phyloP scores from a whole-genome alignment of 148 eudicot genomes.

The Tetragonia tetragonoides region DNA sequence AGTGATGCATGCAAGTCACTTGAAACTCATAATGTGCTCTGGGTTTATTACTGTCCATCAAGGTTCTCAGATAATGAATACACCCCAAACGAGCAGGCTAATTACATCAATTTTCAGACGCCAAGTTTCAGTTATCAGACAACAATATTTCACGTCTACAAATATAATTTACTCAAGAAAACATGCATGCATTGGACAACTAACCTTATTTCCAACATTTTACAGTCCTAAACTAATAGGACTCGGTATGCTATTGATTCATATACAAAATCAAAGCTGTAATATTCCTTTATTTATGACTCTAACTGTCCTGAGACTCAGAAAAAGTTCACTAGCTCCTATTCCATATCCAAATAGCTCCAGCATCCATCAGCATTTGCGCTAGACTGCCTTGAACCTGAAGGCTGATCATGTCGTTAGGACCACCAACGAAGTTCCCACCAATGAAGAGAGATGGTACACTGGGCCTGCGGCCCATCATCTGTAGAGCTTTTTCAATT shows the following conservation, averaged over 20 bases:
- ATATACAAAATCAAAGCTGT: not conserved
- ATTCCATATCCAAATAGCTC: constrained; percentile 18
- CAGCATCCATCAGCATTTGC: constrained; percentile 15
- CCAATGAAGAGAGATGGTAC: constrained; percentile 30
- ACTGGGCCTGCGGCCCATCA: constrained; percentile 31
- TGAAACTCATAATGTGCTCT: not conserved
- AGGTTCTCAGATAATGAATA: not conserved
- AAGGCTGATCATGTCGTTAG: constrained; percentile 10
- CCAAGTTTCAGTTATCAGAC: not conserved
- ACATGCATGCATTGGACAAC: not conserved
- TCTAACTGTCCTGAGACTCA: not conserved
- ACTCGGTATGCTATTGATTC: not conserved
- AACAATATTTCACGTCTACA: not conserved
- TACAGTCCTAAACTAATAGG: constrained; percentile 5
- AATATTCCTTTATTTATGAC: not conserved
- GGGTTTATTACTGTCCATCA: not conserved
- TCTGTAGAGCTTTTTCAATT: constrained; percentile 31
- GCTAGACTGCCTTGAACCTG: constrained; percentile 12
- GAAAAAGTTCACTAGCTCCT: not conserved
- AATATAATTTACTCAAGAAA: not conserved
- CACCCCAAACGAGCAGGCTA: not conserved
- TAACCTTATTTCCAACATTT: not conserved
- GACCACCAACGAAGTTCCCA: constrained; percentile 24
- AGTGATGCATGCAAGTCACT: not conserved
- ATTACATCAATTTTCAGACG: not conserved